phyloP scores from a whole-genome alignment of 2,329 filamentous ascomycete species.

The Grosmannia huntii region DNA sequence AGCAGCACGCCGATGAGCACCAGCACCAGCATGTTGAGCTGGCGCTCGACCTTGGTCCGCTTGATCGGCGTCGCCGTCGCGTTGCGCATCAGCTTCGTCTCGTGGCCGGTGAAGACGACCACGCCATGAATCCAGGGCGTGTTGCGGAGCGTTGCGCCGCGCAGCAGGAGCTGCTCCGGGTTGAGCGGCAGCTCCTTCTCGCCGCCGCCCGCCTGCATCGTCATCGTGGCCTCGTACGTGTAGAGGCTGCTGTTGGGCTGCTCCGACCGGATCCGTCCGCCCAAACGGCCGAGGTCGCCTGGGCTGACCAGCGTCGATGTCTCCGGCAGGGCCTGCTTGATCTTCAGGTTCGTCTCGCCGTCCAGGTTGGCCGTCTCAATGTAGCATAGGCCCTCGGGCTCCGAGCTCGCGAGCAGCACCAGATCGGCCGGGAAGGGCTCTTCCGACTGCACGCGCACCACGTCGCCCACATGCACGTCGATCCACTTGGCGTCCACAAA shows the following conservation, averaged over 20 bases:
- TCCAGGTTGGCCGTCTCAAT: conserved; percentile 98
- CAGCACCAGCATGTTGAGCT: conserved; percentile 87
- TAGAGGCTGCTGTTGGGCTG: conserved; percentile 98
- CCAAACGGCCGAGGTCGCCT: conserved; percentile 70
- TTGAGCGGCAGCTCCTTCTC: conserved; percentile 85
- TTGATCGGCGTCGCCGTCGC: conserved; percentile 96
- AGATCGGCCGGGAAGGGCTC: conserved; percentile 90
- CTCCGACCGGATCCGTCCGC: conserved; percentile 80
- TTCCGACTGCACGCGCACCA: conserved; percentile 86
- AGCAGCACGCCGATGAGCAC: conserved; percentile 79
- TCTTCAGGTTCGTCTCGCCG: conserved; percentile 96
- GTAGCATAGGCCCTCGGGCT: conserved; percentile 94
- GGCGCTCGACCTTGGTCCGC: conserved; percentile 85
- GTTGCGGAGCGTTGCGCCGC: conserved; percentile 87
- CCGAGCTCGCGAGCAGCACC: conserved; percentile 83
- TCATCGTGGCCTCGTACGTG: conserved; percentile 93
- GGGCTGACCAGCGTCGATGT: conserved; percentile 79
- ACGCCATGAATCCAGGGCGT: conserved; percentile 95
- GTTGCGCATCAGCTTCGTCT: conserved; percentile 98
- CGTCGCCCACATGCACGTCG: conserved; percentile 83
- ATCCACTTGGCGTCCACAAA: conserved; percentile 91
- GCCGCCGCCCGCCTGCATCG: conserved; percentile 76
- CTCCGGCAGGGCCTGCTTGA: conserved; percentile 94
- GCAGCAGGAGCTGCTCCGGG: conserved; percentile 83
- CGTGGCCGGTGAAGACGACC: conserved; percentile 94